A percentile compares a stretch with the other conserved stretches of the same genome.
Evolutionary conservation across 495 filamentous ascomycete genomes (phyloP).

Genomic region (Lindgomyces ingoldianus): DNA sequence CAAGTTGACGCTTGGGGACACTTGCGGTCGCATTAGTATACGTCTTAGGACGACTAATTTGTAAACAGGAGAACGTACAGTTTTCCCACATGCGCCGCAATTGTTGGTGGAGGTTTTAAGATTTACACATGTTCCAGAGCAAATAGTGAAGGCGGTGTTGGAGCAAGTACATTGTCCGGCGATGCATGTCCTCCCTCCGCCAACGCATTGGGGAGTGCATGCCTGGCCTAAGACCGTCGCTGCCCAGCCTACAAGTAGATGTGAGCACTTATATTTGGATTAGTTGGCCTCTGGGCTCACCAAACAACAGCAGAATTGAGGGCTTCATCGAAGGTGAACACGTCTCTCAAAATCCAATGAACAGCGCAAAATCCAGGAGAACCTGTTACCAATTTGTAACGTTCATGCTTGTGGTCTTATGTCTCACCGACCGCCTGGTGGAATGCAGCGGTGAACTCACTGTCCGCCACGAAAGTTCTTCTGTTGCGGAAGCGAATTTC

Average conservation of each 20-base stretch:
- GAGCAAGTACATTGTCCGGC: background rate
- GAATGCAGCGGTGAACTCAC: background rate
- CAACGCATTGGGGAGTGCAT: too few relatives aligned
- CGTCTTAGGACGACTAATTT: too few relatives aligned
- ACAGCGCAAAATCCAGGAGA: too few relatives aligned
- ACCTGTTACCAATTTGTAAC: too few relatives aligned
- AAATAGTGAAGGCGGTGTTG: background rate
- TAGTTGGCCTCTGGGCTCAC: background rate
- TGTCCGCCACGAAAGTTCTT: background rate
- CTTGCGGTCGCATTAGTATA: too few relatives aligned
- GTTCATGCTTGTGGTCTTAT: too few relatives aligned
- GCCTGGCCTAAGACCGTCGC: background rate
- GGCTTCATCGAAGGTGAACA: background rate
- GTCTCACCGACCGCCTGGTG: too few relatives aligned
- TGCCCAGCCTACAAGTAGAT: background rate
- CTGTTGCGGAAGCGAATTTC: background rate
- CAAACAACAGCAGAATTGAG: background rate
- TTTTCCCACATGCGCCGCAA: background rate
- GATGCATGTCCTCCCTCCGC: background rate
- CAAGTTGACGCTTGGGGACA: too few relatives aligned
- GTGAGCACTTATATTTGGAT: background rate
- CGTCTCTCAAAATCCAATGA: too few relatives aligned
- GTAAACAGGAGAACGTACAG: too few relatives aligned
- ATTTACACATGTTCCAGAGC: background rate
- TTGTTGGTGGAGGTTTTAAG: background rate